Percentiles rank a stretch among this genome's conserved stretches.
Evolutionary conservation across 208 protist species (phyloP).

Genomic region (Porcisia deanei): DNA sequence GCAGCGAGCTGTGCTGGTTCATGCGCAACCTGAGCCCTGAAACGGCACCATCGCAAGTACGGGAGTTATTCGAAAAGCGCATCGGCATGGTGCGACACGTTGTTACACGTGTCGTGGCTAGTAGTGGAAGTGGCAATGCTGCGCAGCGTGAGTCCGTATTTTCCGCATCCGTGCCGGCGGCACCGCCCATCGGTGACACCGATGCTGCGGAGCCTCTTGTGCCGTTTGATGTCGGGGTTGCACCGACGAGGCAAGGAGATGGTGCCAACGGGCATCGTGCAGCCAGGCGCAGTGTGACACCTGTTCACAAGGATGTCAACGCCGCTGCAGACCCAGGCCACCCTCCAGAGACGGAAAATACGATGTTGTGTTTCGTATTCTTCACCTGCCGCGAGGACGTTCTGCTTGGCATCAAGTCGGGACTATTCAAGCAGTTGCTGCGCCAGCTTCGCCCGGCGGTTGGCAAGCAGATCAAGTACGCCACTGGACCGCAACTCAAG

Average conservation of each 20-base stretch:
- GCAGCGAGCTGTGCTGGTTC: slow-evolving; percentile 54
- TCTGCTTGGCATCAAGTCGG: slow-evolving; percentile 32
- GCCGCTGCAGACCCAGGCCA: background rate
- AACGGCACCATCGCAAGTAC: slow-evolving; percentile 39
- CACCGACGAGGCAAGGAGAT: background rate
- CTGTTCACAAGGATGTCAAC: background rate
- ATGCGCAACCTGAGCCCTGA: slow-evolving; percentile 46
- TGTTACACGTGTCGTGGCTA: slow-evolving; percentile 37
- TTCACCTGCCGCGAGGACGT: slow-evolving; percentile 72
- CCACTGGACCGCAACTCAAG: slow-evolving; percentile 54
- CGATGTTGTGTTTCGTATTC: slow-evolving; percentile 70
- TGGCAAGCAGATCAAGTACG: slow-evolving; percentile 64
- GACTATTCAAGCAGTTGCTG: slow-evolving; percentile 37
- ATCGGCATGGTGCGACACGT: slow-evolving; percentile 76
- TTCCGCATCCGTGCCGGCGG: background rate
- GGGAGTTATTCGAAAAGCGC: slow-evolving; percentile 63
- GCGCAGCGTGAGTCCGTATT: background rate
- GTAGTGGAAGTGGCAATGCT: background rate
- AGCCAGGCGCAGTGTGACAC: background rate
- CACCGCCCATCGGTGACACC: background rate
- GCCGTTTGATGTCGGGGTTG: background rate
- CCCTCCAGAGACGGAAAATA: background rate
- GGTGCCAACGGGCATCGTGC: background rate
- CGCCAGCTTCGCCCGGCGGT: slow-evolving; percentile 30
- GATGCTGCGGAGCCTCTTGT: background rate